Conservation (phyloP, 1,284 basidiomycete species). For the Cutaneotrichosporon sp. region DNA sequence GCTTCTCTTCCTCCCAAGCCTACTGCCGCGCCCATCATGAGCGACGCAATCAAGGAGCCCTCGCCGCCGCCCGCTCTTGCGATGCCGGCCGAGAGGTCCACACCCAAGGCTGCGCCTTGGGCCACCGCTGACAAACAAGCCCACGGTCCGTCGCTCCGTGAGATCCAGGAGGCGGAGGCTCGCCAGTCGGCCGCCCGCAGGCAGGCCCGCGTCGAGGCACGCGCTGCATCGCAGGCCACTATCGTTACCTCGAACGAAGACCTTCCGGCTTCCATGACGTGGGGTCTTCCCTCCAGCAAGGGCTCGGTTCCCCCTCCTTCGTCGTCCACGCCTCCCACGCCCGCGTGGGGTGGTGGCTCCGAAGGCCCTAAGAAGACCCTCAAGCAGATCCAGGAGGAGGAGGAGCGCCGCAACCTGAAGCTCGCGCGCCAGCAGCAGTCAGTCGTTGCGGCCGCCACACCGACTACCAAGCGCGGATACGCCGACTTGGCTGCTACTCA, state of each 20-base stretch:
- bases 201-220: slow-evolving; percentile 62
- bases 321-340: slow-evolving; percentile 47
- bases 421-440: slow-evolving; percentile 42
- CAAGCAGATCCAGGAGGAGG: slow-evolving; percentile 98
- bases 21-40: slow-evolving; percentile 61
- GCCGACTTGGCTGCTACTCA: slow-evolving; percentile 66
- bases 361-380: slow-evolving; percentile 78
- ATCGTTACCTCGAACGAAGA: slow-evolving; percentile 33
- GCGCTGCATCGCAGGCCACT: slow-evolving; percentile 53
- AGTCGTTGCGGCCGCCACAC: slow-evolving; percentile 27
- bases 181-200: slow-evolving; percentile 71
- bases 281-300: slow-evolving; percentile 52
- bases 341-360: slow-evolving; percentile 48
- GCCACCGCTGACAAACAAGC: slow-evolving; percentile 48
- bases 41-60: slow-evolving; percentile 59
- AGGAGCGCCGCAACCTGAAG: slow-evolving; percentile 75
- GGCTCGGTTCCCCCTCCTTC: slow-evolving; percentile 33
- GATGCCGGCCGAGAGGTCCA: slow-evolving; percentile 15
- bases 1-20: slow-evolving; percentile 42
- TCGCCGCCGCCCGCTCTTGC: slow-evolving; percentile 47
- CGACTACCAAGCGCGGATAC: slow-evolving; percentile 65
- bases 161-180: slow-evolving; percentile 92
- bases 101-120: slow-evolving; percentile 49
- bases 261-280: slow-evolving; percentile 49
- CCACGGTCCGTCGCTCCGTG: slow-evolving; percentile 70